Evolutionary conservation across 2,329 filamentous ascomycete species (phyloP), one percentile per base, ranked within the genome.

Genomic region (Beauveria caledonica): DNA sequence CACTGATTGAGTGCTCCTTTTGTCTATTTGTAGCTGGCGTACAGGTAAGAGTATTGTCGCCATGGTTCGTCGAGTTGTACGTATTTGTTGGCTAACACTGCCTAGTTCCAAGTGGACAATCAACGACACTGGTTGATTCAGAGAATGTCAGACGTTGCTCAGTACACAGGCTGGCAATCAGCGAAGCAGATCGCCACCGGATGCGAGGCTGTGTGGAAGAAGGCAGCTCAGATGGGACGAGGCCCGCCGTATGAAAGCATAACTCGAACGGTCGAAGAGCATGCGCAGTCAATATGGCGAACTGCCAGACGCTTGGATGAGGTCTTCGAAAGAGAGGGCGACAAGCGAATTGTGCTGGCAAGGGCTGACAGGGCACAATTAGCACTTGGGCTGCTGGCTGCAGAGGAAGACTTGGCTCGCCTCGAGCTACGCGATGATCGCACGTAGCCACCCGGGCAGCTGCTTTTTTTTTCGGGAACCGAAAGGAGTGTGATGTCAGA

Each of bases 1-100:
- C 89, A 0, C 81, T 96, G 23, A 91, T 91, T 62, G 93, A 97
- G 73, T 85, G 86, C 66, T 86, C 86, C 4, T 88, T 97, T 68
- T 86, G 87, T 5, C 77, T 96, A 1, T 97, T 97, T 74, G 91
- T 97, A 63, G 88, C 92, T 1, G 93, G 84, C 4, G 84, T 97
- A 11, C 84, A 87, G 77, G 84, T 86, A 73, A 66, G 23, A 23
- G 27, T 5, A 19, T 51, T 59, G 13, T 29, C 21, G 15, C 15
- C 29, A 39, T 36, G 9, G 36, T 11, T 40, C 1, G 7, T 11
- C 29, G 25, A 23, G 45, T 9, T 15, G 21, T 54, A 10, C 7
- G 39, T 21, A 25, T 62, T 62, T n/a, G 5, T 27, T 29, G 39
- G 45, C 63, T 70, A 60, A 71, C 46, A 11, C 21, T 6, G 11